These are phyloP conservation scores for Penstemon newberryi DNA, from an alignment of 257 asterid species.

Conservation along the genomic window DNA sequence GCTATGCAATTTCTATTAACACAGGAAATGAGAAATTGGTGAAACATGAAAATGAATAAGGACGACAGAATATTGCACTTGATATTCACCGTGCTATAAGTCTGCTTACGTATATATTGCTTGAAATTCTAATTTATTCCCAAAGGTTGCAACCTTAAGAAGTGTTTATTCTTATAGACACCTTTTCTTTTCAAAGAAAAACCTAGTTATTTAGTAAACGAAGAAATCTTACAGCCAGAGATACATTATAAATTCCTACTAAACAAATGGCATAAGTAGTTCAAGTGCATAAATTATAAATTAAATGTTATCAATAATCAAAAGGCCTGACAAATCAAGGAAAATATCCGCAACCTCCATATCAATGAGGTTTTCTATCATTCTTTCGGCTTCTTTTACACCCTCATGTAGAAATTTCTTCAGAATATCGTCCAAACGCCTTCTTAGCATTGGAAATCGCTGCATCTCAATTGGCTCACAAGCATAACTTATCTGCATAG, in stretches of 20 bases:
- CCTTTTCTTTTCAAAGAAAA: too few relatives aligned
- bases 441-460: slow-evolving; percentile 58
- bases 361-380: slow-evolving; percentile 56
- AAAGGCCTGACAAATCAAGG: not conserved
- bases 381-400: slow-evolving; percentile 49
- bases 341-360: slow-evolving; percentile 47
- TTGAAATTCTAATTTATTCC: too few relatives aligned
- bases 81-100: too few relatives aligned
- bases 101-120: too few relatives aligned
- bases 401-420: slow-evolving; percentile 54
- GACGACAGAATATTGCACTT: too few relatives aligned
- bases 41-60: too few relatives aligned
- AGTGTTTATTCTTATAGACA: too few relatives aligned
- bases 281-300: not conserved
- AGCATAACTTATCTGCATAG: slow-evolving; percentile 11
- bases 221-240: slow-evolving; percentile 6
- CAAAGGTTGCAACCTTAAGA: too few relatives aligned
- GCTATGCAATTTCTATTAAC: too few relatives aligned
- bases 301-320: not conserved
- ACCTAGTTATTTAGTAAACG: too few relatives aligned
- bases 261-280: not conserved
- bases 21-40: too few relatives aligned
- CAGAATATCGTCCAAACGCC: slow-evolving; percentile 53
- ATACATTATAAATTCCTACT: not conserved
- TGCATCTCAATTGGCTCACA: slow-evolving; percentile 40